A percentile compares a stretch with the other conserved stretches of the same genome.
Conservation (phyloP, 2,329 filamentous ascomycete genomes). For the Trichophyton rubrum region DNA sequence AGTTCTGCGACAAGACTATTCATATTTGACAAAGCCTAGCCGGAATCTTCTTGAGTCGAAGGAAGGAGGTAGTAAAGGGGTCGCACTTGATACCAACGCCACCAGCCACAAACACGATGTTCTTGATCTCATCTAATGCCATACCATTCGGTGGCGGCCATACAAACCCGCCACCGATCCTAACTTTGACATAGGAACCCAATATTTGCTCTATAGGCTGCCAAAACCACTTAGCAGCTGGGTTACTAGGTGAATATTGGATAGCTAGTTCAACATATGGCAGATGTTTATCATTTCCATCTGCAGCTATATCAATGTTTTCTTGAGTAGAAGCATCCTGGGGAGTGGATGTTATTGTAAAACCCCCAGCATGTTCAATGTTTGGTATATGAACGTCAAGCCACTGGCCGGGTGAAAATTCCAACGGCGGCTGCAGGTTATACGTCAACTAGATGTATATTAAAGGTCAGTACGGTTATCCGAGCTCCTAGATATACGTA, state of each 20-base stretch:
- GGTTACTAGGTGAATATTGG: constrained; percentile 57
- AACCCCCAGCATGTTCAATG: constrained; percentile 61
- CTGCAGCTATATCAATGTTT: constrained; percentile 9
- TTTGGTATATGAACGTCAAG: constrained; percentile 67
- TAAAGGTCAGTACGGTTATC: background rate
- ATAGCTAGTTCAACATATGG: constrained; percentile 58
- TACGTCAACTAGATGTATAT: background rate
- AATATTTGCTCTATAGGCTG: constrained; percentile 43
- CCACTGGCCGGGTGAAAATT: constrained; percentile 80
- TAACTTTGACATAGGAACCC: constrained; percentile 47
- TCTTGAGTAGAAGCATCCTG: constrained; percentile 35
- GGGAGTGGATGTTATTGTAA: constrained; percentile 73
- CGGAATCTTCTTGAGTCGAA: background rate
- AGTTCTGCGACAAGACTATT: background rate
- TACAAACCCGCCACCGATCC: constrained; percentile 69
- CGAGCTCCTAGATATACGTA: background rate
- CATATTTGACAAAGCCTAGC: background rate
- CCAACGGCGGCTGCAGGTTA: constrained; percentile 21
- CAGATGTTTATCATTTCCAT: background rate
- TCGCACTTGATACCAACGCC: constrained; percentile 68
- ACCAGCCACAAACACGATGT: constrained; percentile 63
- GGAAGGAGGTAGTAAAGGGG: background rate
- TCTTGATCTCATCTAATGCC: constrained; percentile 36
- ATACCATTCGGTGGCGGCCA: constrained; percentile 52
- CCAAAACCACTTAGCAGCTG: constrained; percentile 68